Base-by-base conservation (phyloP, 1,284 basidiomycete species). In the Macrocystidia cucumis region DNA sequence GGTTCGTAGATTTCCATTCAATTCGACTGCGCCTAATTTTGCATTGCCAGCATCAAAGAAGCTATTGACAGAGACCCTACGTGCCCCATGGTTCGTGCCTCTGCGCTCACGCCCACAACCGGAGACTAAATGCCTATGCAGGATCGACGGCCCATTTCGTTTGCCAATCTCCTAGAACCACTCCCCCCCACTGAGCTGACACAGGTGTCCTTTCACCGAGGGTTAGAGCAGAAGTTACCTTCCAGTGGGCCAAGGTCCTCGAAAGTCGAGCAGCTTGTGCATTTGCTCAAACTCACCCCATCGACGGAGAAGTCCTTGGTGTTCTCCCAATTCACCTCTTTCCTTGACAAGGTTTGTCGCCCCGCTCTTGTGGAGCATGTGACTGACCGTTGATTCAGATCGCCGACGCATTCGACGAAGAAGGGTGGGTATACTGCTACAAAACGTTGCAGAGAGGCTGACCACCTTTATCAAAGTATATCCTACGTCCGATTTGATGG, bases 281-380 rank as follows among this genome's bases (percentile, higher is more conserved):
- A 81, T 33, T 69, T 91, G 32, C 64, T 92, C 32, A 64, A 72
- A 41, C 57, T 88, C 9, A 85, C 78, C 8, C 81, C 84, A 0
- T 43, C 49, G 2, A 70, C 65, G 4, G 84, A 89, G 45, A 91
- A 91, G 56, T 82, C 81, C 1, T 62, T 91, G 1, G 84, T 90
- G 1, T 91, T 91, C 49, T 87, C 82, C 2, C 87, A 90, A 48
- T 91, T 91, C 49, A 91, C 88, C 1, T 74, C 77, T 2, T 91
- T 89, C 58, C 56, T 91, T 40, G 82, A 88, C 56, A 81, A 84
- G 63, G 84, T 81, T 41, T 34, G 57, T 5, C 17, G 5, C n/a
- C 35, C 31, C 22, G 19, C 32, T 20, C 16, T 13, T 17, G 16
- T 12, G 23, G 14, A 8, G 18, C n/a, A 37, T 11, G 16, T 41